These are phyloP conservation scores for Rhododendron simsii DNA, from an alignment of 148 eudicot genomes.

Conservation along the genomic window DNA sequence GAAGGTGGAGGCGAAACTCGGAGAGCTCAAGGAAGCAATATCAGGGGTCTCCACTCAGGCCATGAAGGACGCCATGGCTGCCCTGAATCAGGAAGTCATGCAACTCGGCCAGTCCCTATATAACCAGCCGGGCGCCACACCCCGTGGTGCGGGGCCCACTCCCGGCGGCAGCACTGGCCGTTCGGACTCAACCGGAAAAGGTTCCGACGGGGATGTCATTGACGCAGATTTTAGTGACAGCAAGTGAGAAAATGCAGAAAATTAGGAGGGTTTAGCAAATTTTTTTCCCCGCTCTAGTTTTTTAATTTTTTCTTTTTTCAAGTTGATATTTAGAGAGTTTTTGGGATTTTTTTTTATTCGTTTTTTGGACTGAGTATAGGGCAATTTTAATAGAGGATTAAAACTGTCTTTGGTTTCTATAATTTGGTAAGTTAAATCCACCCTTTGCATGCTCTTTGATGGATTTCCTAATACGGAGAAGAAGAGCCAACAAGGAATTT, in stretches of 20 bases:
- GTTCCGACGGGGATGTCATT: slow-evolving; percentile 91
- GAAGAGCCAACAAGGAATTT: no score
- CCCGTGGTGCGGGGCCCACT: slow-evolving; percentile 54
- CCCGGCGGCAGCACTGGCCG: slow-evolving; percentile 51
- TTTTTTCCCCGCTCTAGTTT: neutral
- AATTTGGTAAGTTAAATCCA: neutral
- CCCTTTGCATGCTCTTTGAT: no score
- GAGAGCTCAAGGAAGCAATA: slow-evolving; percentile 78
- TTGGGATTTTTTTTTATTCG: neutral
- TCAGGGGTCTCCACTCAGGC: slow-evolving; percentile 65
- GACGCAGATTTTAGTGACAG: slow-evolving; percentile 90
- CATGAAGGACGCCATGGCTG: slow-evolving; percentile 79
- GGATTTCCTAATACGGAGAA: no score
- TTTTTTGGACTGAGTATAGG: neutral
- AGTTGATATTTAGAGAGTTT: neutral
- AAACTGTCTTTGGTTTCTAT: neutral
- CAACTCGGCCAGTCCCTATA: slow-evolving; percentile 87
- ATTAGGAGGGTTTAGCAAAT: neutral
- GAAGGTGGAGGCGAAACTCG: slow-evolving; percentile 78
- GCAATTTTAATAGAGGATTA: neutral
- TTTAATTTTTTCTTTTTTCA: neutral
- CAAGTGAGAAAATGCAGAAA: slow-evolving; percentile 5
- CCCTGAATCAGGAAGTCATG: slow-evolving; percentile 93
- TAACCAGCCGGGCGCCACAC: slow-evolving; percentile 71
- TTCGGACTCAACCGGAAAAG: slow-evolving; percentile 56